Base-by-base conservation (phyloP, 805 yeast species). In the Pichia scutulata region DNA sequence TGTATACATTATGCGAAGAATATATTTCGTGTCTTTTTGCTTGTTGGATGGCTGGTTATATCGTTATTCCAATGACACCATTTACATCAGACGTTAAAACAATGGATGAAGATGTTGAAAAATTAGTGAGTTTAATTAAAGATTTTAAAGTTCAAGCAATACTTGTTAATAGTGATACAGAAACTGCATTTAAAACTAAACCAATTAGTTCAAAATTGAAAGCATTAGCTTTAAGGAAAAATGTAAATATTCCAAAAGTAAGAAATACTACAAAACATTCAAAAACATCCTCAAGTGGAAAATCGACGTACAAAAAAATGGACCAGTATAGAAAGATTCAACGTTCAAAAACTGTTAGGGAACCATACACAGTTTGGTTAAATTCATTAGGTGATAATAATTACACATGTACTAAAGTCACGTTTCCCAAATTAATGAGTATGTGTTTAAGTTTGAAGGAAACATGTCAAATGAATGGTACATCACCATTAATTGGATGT, bases 381-480 rank as follows among this genome's bases (percentile, higher is more conserved):
- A 73, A 79, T 55, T 83, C 82, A 73, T 78, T 86, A 0, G 73
- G 89, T 0, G 96, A 89, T 59, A 85, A 85, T 58, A 73, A 78
- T 19, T 72, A 86, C 50, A 73, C 78, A 0, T 87, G 85, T 0
- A 75, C 77, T 2, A 70, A 70, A 19, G 65, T 78, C 54, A 80
- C 79, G 23, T 93, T 86, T 62, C 69, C 74, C 40, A 76, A 79
- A 46, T 70, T 93, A 13, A 67, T 90, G 57, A 84, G 88, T 2
- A 77, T 87, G 65, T 89, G 97, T 66, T 89, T 90, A 60, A 86
- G 87, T 21, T 76, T 89, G 61, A 92, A 93, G 58, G 97, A 92
- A 62, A 92, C 98, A 0, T 87, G 96, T 60, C 92, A 88, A 53
- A 73, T 93, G 68, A 75, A 83, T 14, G 77, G 86, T 39, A 75